These are phyloP conservation scores for Heritiera littoralis DNA, from an alignment of 345 rosid species.

Conservation along the genomic window DNA sequence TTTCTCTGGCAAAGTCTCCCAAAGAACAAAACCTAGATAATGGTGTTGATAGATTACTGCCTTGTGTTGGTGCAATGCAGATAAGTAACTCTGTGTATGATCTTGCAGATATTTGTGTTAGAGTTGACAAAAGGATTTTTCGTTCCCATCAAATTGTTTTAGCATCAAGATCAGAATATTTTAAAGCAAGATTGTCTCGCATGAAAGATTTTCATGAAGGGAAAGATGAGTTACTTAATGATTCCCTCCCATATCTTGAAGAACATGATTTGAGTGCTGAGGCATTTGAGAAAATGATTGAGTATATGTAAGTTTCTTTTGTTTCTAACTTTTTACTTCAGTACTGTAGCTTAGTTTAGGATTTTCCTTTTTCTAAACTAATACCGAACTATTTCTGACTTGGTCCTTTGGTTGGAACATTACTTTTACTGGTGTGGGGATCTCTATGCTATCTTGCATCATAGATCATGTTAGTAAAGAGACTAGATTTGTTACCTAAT, in stretches of 20 bases:
- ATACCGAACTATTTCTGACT: constrained; percentile 8
- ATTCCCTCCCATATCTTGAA: constrained; percentile 67
- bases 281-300: constrained; percentile 87
- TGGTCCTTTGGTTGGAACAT: constrained; percentile 6
- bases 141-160: constrained; percentile 92
- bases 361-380: background rate
- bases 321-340: background rate
- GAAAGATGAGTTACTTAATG: constrained; percentile 40
- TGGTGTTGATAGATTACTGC: constrained; percentile 36
- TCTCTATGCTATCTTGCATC: background rate
- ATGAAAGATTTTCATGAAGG: constrained; percentile 75
- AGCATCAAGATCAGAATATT: constrained; percentile 96
- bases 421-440: background rate
- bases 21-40: constrained; percentile 30
- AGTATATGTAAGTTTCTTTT: constrained; percentile 72
- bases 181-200: constrained; percentile 76
- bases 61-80: constrained; percentile 40
- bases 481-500: background rate
- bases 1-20: constrained; percentile 50
- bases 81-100: constrained; percentile 47
- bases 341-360: constrained; percentile 2
- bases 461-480: constrained; percentile 10
- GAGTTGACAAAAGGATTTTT: constrained; percentile 62
- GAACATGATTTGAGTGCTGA: constrained; percentile 85
- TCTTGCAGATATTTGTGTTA: constrained; percentile 87